Conservation (phyloP, 2,329 filamentous ascomycete genomes). For the Aspergillus ochraceus region DNA sequence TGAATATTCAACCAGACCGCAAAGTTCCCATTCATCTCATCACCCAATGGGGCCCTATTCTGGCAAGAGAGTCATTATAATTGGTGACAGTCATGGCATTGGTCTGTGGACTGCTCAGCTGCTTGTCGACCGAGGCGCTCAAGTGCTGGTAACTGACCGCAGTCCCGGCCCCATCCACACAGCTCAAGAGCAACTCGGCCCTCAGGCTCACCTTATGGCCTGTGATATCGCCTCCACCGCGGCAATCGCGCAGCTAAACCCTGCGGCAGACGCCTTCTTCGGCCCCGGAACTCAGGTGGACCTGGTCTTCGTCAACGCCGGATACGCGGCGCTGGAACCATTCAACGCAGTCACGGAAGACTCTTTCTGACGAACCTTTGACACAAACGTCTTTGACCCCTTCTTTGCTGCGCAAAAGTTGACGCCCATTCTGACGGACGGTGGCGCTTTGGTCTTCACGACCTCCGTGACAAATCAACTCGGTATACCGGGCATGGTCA, state of each 20-base stretch:
- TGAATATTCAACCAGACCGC: too few relatives aligned
- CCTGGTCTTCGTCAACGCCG: constrained; percentile 13
- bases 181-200: constrained; percentile 2
- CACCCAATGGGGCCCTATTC: constrained; percentile 2
- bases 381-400: constrained; percentile 13
- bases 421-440: constrained; percentile 3
- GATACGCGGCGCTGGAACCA: constrained; percentile 12
- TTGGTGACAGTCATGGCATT: constrained; percentile 16
- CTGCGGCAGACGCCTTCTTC: constrained; percentile 1
- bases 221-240: constrained; percentile 8
- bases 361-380: constrained; percentile 8
- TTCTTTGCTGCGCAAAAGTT: constrained; percentile 12
- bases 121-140: constrained; percentile 2
- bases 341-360: constrained; percentile 4
- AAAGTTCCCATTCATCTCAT: not conserved
- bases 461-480: constrained; percentile 7
- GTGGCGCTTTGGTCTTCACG: constrained; percentile 14
- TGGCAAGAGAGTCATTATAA: constrained; percentile 8
- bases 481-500: constrained; percentile 8
- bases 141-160: constrained; percentile 15
- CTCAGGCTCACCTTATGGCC: constrained; percentile 1
- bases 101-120: constrained; percentile 13
- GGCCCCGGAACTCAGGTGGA: not conserved
- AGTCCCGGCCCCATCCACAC: constrained; percentile 5
- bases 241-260: constrained; percentile 1